Percentiles rank a stretch among this genome's conserved stretches.
phyloP scores from a whole-genome alignment of 2,329 filamentous ascomycete species.

The Colletotrichum sp. region DNA sequence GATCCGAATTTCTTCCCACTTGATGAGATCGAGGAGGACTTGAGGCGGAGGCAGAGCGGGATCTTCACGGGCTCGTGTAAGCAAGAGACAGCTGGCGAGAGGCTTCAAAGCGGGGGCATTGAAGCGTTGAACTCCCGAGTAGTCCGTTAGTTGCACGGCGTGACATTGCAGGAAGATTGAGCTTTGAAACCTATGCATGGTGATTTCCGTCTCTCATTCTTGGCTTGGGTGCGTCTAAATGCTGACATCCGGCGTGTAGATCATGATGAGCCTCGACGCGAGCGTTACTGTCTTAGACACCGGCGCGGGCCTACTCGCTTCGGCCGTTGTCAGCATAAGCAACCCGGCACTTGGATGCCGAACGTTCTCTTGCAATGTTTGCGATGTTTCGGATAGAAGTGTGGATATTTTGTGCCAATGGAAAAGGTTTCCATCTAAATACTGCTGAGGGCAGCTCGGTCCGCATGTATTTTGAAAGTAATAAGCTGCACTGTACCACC shows the following conservation, averaged over 20 bases:
- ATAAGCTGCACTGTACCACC: background rate
- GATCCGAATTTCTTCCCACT: background rate
- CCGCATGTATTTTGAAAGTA: background rate
- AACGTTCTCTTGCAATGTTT: background rate
- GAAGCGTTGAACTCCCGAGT: background rate
- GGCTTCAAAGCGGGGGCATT: background rate
- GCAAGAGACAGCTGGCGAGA: background rate
- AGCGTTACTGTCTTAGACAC: background rate
- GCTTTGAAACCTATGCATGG: background rate
- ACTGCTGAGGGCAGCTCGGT: background rate
- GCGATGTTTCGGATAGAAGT: background rate
- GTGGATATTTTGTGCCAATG: accelerated
- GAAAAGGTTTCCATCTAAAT: background rate
- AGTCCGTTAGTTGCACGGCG: background rate
- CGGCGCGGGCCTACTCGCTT: background rate
- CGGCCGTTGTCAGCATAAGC: background rate
- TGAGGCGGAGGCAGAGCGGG: background rate
- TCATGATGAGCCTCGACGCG: background rate
- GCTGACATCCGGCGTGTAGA: background rate
- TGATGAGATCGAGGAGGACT: background rate
- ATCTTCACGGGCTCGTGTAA: background rate
- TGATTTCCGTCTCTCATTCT: background rate
- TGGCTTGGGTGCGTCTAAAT: background rate
- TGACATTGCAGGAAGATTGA: background rate
- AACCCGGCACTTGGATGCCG: background rate